phyloP scores from a whole-genome alignment of 164 flowering plant genomes.

The Kingdonia uniflora region DNA sequence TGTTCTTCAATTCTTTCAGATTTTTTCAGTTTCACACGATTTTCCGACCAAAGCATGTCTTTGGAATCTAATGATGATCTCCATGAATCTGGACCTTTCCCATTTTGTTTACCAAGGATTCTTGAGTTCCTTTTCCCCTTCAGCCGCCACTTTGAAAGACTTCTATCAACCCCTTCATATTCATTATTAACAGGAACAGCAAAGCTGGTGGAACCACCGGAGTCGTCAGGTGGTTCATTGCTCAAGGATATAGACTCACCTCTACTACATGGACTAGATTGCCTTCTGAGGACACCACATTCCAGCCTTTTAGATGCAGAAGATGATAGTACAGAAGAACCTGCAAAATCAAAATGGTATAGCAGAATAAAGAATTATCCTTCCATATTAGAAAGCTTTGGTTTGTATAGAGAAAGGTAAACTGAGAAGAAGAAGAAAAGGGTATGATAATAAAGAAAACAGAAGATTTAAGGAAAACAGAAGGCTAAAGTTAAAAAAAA shows the following conservation, averaged over 20 bases:
- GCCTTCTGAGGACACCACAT: constrained; percentile 23
- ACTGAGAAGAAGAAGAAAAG: no score
- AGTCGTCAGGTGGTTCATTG: constrained; percentile 33
- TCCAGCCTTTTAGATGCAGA: constrained; percentile 24
- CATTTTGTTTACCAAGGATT: constrained; percentile 19
- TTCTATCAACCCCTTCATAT: constrained; percentile 30
- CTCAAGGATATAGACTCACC: constrained; percentile 24
- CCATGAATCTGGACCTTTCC: constrained; percentile 19
- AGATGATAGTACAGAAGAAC: constrained; percentile 18
- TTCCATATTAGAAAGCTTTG: no score
- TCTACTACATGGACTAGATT: constrained; percentile 28
- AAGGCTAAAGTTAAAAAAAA: no score
- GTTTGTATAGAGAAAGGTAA: no score
- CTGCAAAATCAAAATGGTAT: constrained; percentile 19
- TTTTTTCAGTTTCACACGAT: no score
- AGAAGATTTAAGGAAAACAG: no score
- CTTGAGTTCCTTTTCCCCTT: constrained; percentile 73
- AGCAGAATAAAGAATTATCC: constrained; percentile 4
- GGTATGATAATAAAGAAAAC: no score
- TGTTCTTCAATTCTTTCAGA: no score
- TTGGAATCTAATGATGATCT: constrained; percentile 4
- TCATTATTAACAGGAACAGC: constrained; percentile 16
- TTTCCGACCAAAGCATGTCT: no score
- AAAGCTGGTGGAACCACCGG: constrained; percentile 35
- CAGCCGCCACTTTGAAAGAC: constrained; percentile 58